Evolutionary conservation across 2,329 filamentous ascomycete species (phyloP), one percentile per base, ranked within the genome.

Genomic region (Diaporthe batatas): DNA sequence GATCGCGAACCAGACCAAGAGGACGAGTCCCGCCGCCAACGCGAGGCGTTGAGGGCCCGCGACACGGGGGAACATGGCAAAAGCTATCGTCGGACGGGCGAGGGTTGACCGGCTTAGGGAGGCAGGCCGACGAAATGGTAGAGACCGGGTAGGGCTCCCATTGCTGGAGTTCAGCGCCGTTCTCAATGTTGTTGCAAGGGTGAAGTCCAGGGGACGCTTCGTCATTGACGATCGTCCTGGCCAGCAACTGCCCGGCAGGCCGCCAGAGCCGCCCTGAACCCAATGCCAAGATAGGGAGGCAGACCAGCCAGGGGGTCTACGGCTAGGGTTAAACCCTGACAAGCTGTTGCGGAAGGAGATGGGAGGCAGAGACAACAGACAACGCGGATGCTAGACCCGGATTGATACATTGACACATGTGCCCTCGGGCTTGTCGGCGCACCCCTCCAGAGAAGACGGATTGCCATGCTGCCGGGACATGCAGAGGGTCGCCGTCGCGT

Each of bases 1-100:
- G 25, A 77, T 44, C 36, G 76, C 16, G 47, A 74, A 68, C 74
- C 75, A 76, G 69, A 51, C 47, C 2, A 76, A 16, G 29, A 75
- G 49, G 39, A 72, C 71, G n/a, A 73, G 55, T 21, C 68, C 51
- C 16, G 59, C 25, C 12, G 59, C 64, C 68, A 71, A 53, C 18
- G 44, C 72, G 49, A 72, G 49, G 68, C 74, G 73, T 51, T 67
- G 75, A 14, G 72, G 72, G 36, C 74, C 64, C 32, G 64, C 69
- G 49, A 75, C 62, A 49, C 74, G 73, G 47, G 72, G 73, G 32
- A 73, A 75, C 73, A 75, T 73, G 23, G 23, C 32, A 53, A 23
- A 57, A 57, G 39, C 59, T 44, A 58, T 71, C n/a, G 70, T 53
- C 44, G 54, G 39, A 36, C 29, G 21, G 39, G 29, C 57, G 18